Conservation (phyloP, 768 basidiomycete genomes). For the Xerocomus potaroensis region DNA sequence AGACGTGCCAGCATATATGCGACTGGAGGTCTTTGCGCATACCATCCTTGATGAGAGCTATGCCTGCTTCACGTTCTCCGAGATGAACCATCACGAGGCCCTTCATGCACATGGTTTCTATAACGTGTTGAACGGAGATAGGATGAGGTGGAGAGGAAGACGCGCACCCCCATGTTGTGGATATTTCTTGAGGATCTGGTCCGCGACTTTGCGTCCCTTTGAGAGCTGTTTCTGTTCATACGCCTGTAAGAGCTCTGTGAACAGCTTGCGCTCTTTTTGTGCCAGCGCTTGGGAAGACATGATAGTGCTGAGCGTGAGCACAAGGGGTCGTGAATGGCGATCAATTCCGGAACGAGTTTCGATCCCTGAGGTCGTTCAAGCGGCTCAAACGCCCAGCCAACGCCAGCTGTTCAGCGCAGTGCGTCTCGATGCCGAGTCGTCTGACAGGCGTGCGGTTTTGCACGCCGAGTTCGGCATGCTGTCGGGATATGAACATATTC, state of each 20-base stretch:
- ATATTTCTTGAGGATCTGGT: conserved; percentile 91
- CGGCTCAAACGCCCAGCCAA: neutral
- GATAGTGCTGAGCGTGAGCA: neutral
- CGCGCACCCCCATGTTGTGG: conserved; percentile 90
- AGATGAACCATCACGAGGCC: conserved; percentile 81
- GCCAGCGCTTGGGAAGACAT: conserved; percentile 44
- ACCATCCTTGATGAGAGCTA: conserved; percentile 81
- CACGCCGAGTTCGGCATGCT: neutral
- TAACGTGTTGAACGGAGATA: neutral
- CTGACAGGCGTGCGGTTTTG: too few relatives aligned
- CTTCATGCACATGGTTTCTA: conserved; percentile 97
- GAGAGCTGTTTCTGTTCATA: conserved; percentile 90
- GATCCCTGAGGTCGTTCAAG: neutral
- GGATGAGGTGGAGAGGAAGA: neutral
- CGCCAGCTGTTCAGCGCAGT: neutral
- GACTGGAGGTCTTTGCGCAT: conserved; percentile 76
- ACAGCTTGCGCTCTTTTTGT: conserved; percentile 78
- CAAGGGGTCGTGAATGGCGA: too few relatives aligned
- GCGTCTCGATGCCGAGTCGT: too few relatives aligned
- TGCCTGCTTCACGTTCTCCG: conserved; percentile 76
- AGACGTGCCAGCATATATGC: conserved; percentile 98
- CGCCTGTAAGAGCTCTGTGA: conserved; percentile 79
- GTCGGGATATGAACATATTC: conserved; percentile 2
- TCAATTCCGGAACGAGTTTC: neutral
- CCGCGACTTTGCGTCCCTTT: conserved; percentile 85